Conservation (phyloP, 495 filamentous ascomycete genomes). For the Xanthoparmelia taractica region DNA sequence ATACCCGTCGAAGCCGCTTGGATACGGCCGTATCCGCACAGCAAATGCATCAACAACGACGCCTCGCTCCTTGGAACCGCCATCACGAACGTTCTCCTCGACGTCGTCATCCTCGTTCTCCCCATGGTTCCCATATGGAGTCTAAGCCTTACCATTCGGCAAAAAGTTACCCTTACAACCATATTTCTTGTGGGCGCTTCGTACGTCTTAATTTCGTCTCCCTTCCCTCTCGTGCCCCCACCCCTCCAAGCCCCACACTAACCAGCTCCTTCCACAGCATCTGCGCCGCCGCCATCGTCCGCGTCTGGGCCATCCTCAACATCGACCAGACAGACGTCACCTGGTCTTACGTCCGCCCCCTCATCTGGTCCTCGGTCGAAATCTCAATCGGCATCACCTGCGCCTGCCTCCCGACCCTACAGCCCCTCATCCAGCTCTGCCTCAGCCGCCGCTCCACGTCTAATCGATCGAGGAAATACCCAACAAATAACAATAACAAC, state of each 20-base stretch:
- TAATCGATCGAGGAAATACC: not conserved
- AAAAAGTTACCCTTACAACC: not conserved
- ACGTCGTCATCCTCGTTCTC: slow-evolving; percentile 28
- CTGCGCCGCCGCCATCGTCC: slow-evolving; percentile 1
- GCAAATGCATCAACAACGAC: slow-evolving; percentile 11
- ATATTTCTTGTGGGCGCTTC: not conserved
- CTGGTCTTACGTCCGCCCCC: not conserved
- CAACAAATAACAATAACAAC: not conserved
- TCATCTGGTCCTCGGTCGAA: not conserved
- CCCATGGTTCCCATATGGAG: slow-evolving; percentile 26
- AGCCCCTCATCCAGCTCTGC: not conserved
- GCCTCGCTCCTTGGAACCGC: slow-evolving; percentile 23
- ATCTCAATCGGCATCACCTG: not conserved
- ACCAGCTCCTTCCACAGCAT: not conserved
- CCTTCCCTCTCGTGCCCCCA: too few relatives aligned
- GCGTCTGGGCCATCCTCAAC: slow-evolving; percentile 2
- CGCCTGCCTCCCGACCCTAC: not conserved
- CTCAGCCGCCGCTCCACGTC: not conserved
- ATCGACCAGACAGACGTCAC: slow-evolving; percentile 5
- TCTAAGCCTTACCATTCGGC: slow-evolving; percentile 6
- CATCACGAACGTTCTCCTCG: slow-evolving; percentile 23
- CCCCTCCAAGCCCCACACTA: not conserved
- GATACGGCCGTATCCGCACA: slow-evolving; percentile 1
- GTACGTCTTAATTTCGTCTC: not conserved
- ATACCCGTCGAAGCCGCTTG: slow-evolving; percentile 12